A percentile compares a stretch with the other conserved stretches of the same genome.
Evolutionary conservation across 139 green algal genomes (phyloP).

Genomic region (Chloropicon primus): DNA sequence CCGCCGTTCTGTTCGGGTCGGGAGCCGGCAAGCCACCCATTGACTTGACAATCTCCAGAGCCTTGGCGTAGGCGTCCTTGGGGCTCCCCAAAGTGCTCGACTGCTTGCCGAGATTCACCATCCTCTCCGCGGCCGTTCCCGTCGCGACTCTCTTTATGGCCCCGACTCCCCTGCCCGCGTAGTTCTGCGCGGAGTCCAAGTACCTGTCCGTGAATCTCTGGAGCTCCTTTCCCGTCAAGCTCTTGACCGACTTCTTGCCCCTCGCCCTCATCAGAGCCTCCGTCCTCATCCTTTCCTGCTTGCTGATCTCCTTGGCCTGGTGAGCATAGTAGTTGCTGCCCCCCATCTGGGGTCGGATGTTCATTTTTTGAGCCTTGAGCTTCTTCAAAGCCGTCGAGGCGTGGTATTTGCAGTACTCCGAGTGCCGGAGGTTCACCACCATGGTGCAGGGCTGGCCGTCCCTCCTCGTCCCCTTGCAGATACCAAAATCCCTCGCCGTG

Average conservation of each 20-base stretch:
- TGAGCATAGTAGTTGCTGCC: not conserved
- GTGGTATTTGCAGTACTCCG: slow-evolving; percentile 5
- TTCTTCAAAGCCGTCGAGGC: not conserved
- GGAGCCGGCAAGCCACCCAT: not conserved
- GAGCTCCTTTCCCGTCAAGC: not conserved
- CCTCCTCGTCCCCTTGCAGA: slow-evolving; percentile 8
- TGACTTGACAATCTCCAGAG: not conserved
- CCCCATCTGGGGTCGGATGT: not conserved
- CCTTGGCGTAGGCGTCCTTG: not conserved
- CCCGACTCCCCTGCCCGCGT: not conserved
- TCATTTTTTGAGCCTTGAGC: not conserved
- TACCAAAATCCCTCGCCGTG: not conserved
- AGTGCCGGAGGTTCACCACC: not conserved
- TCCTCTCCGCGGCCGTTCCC: not conserved
- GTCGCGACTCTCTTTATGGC: not conserved
- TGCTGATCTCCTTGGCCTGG: not conserved
- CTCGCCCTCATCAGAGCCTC: not conserved
- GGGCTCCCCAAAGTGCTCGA: too few species aligned
- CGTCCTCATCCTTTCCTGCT: not conserved
- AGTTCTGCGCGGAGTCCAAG: too few species aligned
- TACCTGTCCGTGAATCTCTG: not conserved
- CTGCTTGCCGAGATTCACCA: not conserved
- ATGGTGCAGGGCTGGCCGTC: not conserved
- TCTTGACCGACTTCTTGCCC: not conserved
- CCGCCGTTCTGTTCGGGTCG: not conserved